Evolutionary conservation across 768 basidiomycete species (phyloP).

Genomic region (Crassisporium funariophilum): DNA sequence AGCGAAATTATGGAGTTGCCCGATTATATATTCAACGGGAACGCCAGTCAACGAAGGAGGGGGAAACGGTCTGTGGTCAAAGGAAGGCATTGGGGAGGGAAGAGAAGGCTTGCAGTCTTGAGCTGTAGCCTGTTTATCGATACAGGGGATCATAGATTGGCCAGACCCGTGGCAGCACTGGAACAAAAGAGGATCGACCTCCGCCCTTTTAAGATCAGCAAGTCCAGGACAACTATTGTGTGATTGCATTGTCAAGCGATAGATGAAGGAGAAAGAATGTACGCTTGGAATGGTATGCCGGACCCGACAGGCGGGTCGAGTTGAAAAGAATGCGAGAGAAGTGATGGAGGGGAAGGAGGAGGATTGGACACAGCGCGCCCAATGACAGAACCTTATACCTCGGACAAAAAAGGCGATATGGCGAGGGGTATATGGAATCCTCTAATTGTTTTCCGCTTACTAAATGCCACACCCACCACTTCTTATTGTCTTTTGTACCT

Average conservation of each 20-base stretch:
- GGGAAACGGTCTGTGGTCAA: constrained; percentile 62
- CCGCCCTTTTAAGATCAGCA: constrained; percentile 31
- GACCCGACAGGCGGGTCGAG: constrained; percentile 24
- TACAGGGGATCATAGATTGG: constrained; percentile 32
- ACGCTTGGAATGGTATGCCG: constrained; percentile 32
- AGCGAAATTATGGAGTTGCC: constrained; percentile 68
- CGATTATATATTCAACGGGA: constrained; percentile 72
- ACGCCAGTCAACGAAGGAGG: constrained; percentile 63
- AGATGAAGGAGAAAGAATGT: constrained; percentile 19
- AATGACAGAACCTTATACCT: constrained; percentile 21
- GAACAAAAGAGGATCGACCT: constrained; percentile 29
- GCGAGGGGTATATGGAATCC: no score
- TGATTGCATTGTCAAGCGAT: constrained; percentile 29
- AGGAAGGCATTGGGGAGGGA: constrained; percentile 35
- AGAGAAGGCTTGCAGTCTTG: constrained; percentile 28
- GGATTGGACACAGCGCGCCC: background rate
- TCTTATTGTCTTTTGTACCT: no score
- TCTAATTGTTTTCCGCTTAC: constrained; percentile 42
- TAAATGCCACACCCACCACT: no score
- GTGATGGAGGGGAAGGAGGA: constrained; percentile 7
- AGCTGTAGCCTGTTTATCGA: constrained; percentile 32
- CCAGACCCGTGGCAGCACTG: constrained; percentile 45
- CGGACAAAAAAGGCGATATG: constrained; percentile 1
- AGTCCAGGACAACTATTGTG: constrained; percentile 13
- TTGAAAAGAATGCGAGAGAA: background rate